These are phyloP conservation scores for Limnomonas spitsbergensis DNA, from an alignment of 139 green algal species.

Conservation along the genomic window DNA sequence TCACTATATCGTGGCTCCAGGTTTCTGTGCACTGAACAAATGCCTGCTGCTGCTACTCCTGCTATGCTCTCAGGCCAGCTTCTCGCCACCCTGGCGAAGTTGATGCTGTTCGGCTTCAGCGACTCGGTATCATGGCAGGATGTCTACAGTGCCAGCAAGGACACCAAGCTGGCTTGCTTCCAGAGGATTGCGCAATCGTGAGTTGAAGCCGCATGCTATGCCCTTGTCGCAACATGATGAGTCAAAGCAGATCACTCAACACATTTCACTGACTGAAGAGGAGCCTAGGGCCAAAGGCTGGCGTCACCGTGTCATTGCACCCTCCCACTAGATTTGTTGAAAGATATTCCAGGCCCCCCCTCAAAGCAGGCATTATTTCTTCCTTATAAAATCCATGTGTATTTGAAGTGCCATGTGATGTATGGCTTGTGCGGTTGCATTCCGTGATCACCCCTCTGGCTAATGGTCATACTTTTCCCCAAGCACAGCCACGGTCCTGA, in stretches of 20 bases:
- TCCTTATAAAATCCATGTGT: neutral
- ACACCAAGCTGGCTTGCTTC: neutral
- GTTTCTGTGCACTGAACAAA: neutral
- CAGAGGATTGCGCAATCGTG: neutral
- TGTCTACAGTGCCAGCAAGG: neutral
- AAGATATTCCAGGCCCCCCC: neutral
- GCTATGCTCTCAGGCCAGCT: neutral
- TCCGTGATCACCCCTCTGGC: too few species aligned
- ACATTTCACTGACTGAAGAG: too few species aligned
- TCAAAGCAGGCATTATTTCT: neutral
- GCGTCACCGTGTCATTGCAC: neutral
- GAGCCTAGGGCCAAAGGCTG: neutral
- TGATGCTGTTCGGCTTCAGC: neutral
- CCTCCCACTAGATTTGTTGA: neutral
- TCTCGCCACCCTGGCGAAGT: neutral
- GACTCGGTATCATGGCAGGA: neutral
- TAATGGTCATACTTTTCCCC: too few species aligned
- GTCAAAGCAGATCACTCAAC: too few species aligned
- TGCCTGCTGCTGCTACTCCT: neutral
- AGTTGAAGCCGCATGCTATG: too few species aligned
- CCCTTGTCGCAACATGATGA: too few species aligned
- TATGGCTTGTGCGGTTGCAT: too few species aligned
- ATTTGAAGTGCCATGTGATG: too few species aligned
- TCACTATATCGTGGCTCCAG: neutral
- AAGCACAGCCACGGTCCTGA: neutral